Conservation (phyloP, 331 rosid genomes). For the Spiraea crenata region DNA sequence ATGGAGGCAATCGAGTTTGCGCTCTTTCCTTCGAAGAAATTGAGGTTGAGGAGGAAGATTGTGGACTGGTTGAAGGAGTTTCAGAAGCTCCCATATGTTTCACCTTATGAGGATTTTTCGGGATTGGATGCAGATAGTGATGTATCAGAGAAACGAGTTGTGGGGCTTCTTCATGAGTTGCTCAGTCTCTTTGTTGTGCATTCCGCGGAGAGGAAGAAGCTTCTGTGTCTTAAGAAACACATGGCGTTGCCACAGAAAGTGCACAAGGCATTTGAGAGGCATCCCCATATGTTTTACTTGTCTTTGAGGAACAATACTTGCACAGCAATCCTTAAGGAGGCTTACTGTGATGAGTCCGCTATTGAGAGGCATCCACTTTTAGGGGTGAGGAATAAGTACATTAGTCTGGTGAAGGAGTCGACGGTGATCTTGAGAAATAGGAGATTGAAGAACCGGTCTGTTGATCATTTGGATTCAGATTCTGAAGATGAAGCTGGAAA, state of each 20-base stretch:
- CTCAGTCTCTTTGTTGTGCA: conserved; percentile 77
- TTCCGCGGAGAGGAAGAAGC: conserved; percentile 77
- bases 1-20: conserved; percentile 66
- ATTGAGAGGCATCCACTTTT: conserved; percentile 66
- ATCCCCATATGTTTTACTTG: conserved; percentile 72
- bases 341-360: conserved; percentile 46
- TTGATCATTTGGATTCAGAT: conserved; percentile 38
- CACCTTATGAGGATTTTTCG: conserved; percentile 70
- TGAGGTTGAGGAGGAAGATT: conserved; percentile 79
- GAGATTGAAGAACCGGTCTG: conserved; percentile 45
- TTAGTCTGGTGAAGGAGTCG: conserved; percentile 65
- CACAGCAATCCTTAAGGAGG: conserved; percentile 77
- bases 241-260: conserved; percentile 85
- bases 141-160: conserved; percentile 68
- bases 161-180: conserved; percentile 82
- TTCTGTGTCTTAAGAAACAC: conserved; percentile 70
- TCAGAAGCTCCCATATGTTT: conserved; percentile 79
- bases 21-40: conserved; percentile 66
- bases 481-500: conserved; percentile 32
- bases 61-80: conserved; percentile 66
- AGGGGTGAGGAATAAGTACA: conserved; percentile 63
- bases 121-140: conserved; percentile 58
- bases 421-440: conserved; percentile 48
- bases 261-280: conserved; percentile 85
- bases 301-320: conserved; percentile 76